Percentiles rank a stretch among this genome's conserved stretches.
These are phyloP conservation scores for Mycena belliarum DNA, from an alignment of 768 basidiomycete species.

Conservation along the genomic window DNA sequence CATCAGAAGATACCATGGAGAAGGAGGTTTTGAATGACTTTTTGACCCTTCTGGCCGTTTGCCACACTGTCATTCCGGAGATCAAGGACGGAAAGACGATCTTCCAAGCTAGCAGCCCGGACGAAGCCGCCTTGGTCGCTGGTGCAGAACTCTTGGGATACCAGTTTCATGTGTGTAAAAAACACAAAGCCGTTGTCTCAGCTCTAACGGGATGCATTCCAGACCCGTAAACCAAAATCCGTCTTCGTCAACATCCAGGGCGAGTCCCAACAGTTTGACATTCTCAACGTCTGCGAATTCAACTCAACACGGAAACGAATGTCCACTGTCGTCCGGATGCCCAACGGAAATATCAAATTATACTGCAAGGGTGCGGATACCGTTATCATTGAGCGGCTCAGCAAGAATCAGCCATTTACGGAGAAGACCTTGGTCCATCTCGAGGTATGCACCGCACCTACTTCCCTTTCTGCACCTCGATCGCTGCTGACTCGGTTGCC, in stretches of 20 bases:
- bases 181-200: not conserved
- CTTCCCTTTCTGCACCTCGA: not conserved
- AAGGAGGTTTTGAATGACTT: conserved; percentile 66
- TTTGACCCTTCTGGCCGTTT: conserved; percentile 85
- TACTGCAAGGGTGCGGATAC: conserved; percentile 98
- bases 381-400: conserved; percentile 92
- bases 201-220: conserved; percentile 5
- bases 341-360: conserved; percentile 90
- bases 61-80: conserved; percentile 98
- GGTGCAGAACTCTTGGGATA: conserved; percentile 93
- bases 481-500: conserved; percentile 8
- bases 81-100: conserved; percentile 83
- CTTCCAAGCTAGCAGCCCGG: conserved; percentile 96
- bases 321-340: conserved; percentile 89
- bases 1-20: conserved; percentile 39
- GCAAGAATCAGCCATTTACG: conserved; percentile 78
- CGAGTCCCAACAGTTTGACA: conserved; percentile 74
- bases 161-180: conserved; percentile 80
- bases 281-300: conserved; percentile 98
- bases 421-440: conserved; percentile 89
- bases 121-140: conserved; percentile 93
- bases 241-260: conserved; percentile 87
- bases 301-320: conserved; percentile 97
- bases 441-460: conserved; percentile 70
- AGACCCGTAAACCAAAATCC: conserved; percentile 96